A percentile compares a stretch with the other conserved stretches of the same genome.
These are phyloP conservation scores for Xylariomycetidae sp. DNA, from an alignment of 2,329 filamentous ascomycete species.

Conservation along the genomic window DNA sequence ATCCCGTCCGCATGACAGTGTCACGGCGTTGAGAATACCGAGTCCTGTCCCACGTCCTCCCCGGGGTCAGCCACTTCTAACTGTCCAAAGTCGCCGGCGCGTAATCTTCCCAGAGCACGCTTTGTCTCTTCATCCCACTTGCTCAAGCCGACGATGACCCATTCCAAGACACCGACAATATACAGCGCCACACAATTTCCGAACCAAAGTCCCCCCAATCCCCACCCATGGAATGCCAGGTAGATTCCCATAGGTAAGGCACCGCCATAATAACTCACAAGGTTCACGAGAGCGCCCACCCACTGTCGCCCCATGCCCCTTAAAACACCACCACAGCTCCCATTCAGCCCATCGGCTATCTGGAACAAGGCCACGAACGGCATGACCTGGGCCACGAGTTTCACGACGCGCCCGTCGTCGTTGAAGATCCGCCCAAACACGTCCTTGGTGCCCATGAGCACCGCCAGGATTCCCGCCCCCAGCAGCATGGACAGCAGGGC, in stretches of 20 bases:
- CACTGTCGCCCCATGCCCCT: constrained; percentile 83
- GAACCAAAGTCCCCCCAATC: constrained; percentile 72
- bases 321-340: constrained; percentile 73
- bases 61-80: background rate
- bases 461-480: constrained; percentile 59
- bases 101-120: constrained; percentile 66
- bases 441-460: constrained; percentile 65
- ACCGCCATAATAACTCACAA: constrained; percentile 77
- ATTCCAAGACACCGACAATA: constrained; percentile 71
- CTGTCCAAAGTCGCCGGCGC: constrained; percentile 31
- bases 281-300: constrained; percentile 75
- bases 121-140: constrained; percentile 70
- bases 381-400: constrained; percentile 69
- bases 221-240: constrained; percentile 83
- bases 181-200: constrained; percentile 79
- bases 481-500: constrained; percentile 66
- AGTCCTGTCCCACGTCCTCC: too few species aligned
- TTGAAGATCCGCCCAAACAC: constrained; percentile 78
- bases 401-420: constrained; percentile 64
- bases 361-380: constrained; percentile 86
- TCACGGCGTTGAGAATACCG: too few species aligned
- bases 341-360: constrained; percentile 82
- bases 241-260: constrained; percentile 77
- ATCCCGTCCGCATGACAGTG: too few species aligned
- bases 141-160: constrained; percentile 71